Percentiles rank a stretch among this genome's conserved stretches.
Evolutionary conservation across 345 rosid species (phyloP).

Genomic region (sweet orange (Citrus sinensis)): DNA sequence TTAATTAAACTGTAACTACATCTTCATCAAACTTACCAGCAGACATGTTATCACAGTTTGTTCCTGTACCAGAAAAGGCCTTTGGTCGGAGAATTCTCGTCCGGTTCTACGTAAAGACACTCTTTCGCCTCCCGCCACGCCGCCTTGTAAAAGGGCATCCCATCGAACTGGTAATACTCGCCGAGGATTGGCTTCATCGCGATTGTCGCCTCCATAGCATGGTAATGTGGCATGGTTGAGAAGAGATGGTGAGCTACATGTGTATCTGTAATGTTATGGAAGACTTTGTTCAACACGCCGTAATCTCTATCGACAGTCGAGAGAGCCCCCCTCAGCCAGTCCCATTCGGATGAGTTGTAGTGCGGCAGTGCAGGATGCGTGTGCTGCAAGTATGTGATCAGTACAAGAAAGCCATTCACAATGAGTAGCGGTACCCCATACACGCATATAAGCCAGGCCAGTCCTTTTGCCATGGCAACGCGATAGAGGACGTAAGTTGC

Average conservation of each 20-base stretch:
- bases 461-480: constrained; percentile 31
- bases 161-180: constrained; percentile 49
- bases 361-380: constrained; percentile 62
- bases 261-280: constrained; percentile 59
- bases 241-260: constrained; percentile 64
- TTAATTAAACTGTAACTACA: neutral
- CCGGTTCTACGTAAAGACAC: constrained; percentile 56
- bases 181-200: constrained; percentile 57
- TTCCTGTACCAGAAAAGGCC: constrained; percentile 65
- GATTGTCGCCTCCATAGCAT: constrained; percentile 58
- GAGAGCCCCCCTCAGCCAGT: constrained; percentile 63
- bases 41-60: constrained; percentile 27
- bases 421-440: constrained; percentile 52
- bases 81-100: constrained; percentile 24
- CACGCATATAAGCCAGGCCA: constrained; percentile 45
- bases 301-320: constrained; percentile 57
- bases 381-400: constrained; percentile 63
- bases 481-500: constrained; percentile 31
- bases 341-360: constrained; percentile 61
- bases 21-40: neutral
- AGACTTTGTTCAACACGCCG: constrained; percentile 54
- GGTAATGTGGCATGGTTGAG: constrained; percentile 67
- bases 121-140: constrained; percentile 63
- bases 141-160: constrained; percentile 43
- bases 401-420: constrained; percentile 49